Base-by-base conservation (phyloP, 441 rosid genomes). In the Pelargonium cotyledonis region DNA sequence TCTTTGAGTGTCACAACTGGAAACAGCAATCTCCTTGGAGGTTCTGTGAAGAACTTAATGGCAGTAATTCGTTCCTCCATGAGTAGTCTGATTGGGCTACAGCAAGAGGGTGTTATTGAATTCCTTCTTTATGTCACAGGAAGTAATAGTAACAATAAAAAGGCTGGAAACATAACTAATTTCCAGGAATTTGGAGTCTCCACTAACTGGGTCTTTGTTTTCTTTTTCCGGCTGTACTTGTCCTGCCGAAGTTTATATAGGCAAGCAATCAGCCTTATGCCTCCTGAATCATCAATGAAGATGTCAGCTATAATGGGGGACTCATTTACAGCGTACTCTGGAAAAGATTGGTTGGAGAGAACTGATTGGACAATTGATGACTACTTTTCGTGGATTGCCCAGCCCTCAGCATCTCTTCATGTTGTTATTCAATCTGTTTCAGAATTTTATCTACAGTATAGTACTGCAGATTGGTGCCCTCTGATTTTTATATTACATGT, bases 321-420 rank as follows among this genome's bases (percentile, higher is more conserved):
- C 80, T 78, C 78, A 63, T 71, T 82, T 62, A 76, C 78, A 43
- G 84, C 84, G 70, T 76, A 75, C 73, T 76, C 89, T 47, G 96
- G 96, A 66, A 82, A 68, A 70, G 95, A 89, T 77, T 83, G 83
- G 85, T 76, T 84, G 75, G 88, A 86, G 81, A 88, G 78, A 73
- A 84, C 82, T 70, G 85, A 78, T 40, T 90, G 91, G 96, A 75
- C 69, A 19, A 65, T 79, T 66, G 87, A 86, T 41, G 89, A 89
- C 69, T 92, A 92, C 73, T 95, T 95, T 83, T 88, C 92, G 64
- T 88, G 85, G 93, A 80, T 86, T 75, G 69, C 69, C 70, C 85
- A 83, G 61, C 81, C 89, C 69, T 82, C 98, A 38, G 85, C 84
- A 49, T 84, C 95, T 73, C 88, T 92, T 79, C 84, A 80, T 78